phyloP scores from a whole-genome alignment of 768 basidiomycete species.

The Rhizopogon roseolus region DNA sequence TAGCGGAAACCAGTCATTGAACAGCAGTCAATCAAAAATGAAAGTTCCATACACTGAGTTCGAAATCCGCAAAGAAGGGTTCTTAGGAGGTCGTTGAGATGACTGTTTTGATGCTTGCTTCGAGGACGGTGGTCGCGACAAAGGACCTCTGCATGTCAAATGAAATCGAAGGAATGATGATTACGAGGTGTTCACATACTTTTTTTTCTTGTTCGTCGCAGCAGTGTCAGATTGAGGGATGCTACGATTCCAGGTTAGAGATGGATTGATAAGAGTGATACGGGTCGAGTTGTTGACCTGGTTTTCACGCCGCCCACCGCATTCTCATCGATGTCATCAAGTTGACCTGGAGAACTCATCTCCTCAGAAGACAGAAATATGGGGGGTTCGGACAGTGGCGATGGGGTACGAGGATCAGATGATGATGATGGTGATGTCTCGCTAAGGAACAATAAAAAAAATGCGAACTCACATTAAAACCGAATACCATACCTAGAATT shows the following conservation, averaged over 20 bases:
- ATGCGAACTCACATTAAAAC: background rate
- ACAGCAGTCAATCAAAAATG: background rate
- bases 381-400: background rate
- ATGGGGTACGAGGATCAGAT: background rate
- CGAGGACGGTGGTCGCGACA: too few species aligned
- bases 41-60: background rate
- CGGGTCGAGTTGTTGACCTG: background rate
- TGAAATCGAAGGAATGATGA: background rate
- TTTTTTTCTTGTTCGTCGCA: background rate
- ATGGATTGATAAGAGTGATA: background rate
- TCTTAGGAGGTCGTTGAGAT: too few species aligned
- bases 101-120: too few species aligned
- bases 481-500: background rate
- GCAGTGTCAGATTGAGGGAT: background rate
- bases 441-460: background rate
- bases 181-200: background rate
- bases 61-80: too few species aligned
- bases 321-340: background rate
- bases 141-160: background rate
- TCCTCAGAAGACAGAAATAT: background rate
- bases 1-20: background rate
- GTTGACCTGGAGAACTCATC: background rate
- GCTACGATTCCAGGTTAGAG: background rate
- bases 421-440: background rate
- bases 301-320: background rate